Conservation (phyloP, 2,329 filamentous ascomycete species). For the Colletotrichum siamense region DNA sequence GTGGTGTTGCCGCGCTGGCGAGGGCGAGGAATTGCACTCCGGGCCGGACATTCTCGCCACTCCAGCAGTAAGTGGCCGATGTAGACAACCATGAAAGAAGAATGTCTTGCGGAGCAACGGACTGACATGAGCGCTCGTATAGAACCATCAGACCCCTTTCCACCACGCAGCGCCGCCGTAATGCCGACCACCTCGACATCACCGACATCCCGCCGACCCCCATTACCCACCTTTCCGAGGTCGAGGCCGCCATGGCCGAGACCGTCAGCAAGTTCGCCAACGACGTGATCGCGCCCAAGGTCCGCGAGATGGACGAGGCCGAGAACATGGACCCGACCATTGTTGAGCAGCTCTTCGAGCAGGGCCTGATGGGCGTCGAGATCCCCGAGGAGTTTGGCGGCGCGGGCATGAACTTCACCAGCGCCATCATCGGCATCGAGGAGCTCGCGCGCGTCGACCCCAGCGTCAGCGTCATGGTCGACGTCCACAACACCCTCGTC, state of each 20-base stretch:
- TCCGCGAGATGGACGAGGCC: conserved; percentile 96
- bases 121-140: neutral
- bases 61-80: conserved; percentile 34
- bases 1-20: conserved; percentile 31
- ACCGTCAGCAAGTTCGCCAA: conserved; percentile 89
- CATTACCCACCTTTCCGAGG: conserved; percentile 90
- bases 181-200: conserved; percentile 62
- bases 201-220: conserved; percentile 85
- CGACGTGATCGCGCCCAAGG: conserved; percentile 87
- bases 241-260: conserved; percentile 88
- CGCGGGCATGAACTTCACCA: conserved; percentile 98
- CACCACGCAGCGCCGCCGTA: conserved; percentile 60
- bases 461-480: conserved; percentile 91
- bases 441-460: conserved; percentile 94
- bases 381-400: conserved; percentile 97
- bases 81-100: neutral
- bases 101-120: neutral
- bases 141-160: conserved; percentile 60
- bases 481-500: conserved; percentile 98
- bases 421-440: conserved; percentile 95
- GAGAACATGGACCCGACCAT: conserved; percentile 90
- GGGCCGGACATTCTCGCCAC: conserved; percentile 18
- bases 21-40: conserved; percentile 27
- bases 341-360: conserved; percentile 94
- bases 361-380: conserved; percentile 96